Base-by-base conservation (phyloP, 1,139 yeast genomes). In the Pneumocystis oryctolagi region DNA sequence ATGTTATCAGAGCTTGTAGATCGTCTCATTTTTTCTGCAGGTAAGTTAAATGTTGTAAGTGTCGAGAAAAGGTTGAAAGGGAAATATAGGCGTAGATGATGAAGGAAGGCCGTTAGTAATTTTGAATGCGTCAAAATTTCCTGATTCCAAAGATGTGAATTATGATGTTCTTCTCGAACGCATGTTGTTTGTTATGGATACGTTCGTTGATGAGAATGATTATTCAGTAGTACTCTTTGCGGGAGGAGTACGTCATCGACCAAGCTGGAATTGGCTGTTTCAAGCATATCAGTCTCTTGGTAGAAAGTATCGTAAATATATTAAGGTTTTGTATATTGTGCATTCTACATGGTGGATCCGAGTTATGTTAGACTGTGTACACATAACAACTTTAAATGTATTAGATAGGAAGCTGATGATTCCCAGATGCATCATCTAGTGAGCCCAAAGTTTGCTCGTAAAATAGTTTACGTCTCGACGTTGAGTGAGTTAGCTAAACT, bases 331-430 rank as follows among this genome's bases (percentile, higher is more conserved):
- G 2, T 86, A 85, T 68, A 80, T 90, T 56, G 96, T 92, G 3
- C 97, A 92, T 73, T 97, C 90, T 70, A 85, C 88, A 62, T 89
- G 96, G 92, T 82, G 92, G 75, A 82, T 89, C 20, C 82, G 89
- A 69, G 85, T 96, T 0, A 80, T 89, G 47, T 81, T 88, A 28
- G 92, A 88, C 65, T 81, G 89, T 62, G 75, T 88, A 65, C 78
- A 84, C 65, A 87, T 61, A 74, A 80, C 64, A 77, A 80, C 67
- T 76, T 78, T 67, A 69, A 73, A 58, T 70, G 72, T 61, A 75
- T 76, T 60, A 74, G 82, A 47, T 25, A 20, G 25, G 31, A n/a
- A 47, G 12, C 20, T 47, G 30, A 47, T 47, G 20, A n/a, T 25
- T 12, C 3, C 72, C 79, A 16, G 80, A 81, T 67, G 61, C 66